Base-by-base conservation (phyloP, 208 protist species). In the Crithidia acanthocephali region DNA sequence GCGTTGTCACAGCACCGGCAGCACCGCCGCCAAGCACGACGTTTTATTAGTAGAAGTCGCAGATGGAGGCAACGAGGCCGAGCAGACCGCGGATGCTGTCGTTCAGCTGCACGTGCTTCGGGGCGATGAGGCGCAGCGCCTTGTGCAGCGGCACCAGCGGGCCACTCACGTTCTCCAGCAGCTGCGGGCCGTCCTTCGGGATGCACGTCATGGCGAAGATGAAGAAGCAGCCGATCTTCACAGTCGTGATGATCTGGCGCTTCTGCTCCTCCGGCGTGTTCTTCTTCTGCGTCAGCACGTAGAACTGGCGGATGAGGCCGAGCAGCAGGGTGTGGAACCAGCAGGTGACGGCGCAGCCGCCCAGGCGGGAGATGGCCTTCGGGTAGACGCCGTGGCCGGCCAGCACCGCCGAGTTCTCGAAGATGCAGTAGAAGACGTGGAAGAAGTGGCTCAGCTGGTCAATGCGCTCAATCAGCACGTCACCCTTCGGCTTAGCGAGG, bases 21-120 rank as follows among this genome's bases (percentile, higher is more conserved):
- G 44, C 6, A 8, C 3, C 44, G 18, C 10, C 6, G 9, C 3
- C 16, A 15, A 50, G 16, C 44, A 50, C 10, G n/a, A n/a, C n/a
- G n/a, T n/a, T n/a, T n/a, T n/a, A n/a, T 80, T 83, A 95, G 67
- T 91, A 94, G 72, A 96, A 94, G 58, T 96, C 91, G 77, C 91
- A 96, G 72, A 93, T 56, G 68, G 92, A 91, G 10, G 87, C 87
- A 65, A 89, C 81, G 63, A 93, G 78, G 61, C 84, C 91, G 55
- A 96, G 79, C 16, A 76, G 45, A 51, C 91, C 91, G 73, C 91
- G 91, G 59, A 85, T 63, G 59, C 74, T 91, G 79, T 94, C 79
- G 76, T 77, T 81, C 55, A 94, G 78, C 53, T 76, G 61, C 42
- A 96, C 79, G 73, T 89, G 79, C 60, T 80, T 84, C 15, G 91